Evolutionary conservation across 2,329 filamentous ascomycete genomes (phyloP).

Genomic region (Fusarium drepaniforme): DNA sequence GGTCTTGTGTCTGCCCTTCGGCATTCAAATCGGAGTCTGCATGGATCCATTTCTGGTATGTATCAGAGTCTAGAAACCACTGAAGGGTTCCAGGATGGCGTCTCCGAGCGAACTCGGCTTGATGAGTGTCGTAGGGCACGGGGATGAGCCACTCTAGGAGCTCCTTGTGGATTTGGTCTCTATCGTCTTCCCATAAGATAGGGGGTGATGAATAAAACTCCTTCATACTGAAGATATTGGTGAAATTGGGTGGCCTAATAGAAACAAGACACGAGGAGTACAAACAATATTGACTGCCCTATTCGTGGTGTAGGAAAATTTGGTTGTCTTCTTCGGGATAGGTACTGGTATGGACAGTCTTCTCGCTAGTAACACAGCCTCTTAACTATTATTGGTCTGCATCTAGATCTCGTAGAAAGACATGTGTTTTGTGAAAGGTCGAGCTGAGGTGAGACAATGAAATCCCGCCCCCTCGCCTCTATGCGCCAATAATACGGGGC

Average conservation of each 20-base stretch:
- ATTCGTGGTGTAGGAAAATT: background rate
- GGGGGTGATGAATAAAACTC: background rate
- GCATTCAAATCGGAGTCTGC: background rate
- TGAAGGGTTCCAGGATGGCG: background rate
- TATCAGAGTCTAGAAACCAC: background rate
- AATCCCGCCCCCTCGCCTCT: background rate
- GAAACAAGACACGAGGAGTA: background rate
- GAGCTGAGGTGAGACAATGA: background rate
- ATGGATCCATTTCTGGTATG: background rate
- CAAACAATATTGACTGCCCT: background rate
- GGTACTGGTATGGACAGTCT: background rate
- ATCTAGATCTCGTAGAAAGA: background rate
- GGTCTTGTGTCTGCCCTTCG: background rate
- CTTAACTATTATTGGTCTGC: background rate
- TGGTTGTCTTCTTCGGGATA: background rate
- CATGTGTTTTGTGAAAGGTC: background rate
- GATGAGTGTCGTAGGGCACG: background rate
- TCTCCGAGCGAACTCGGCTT: background rate
- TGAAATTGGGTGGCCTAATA: background rate
- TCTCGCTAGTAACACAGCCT: background rate
- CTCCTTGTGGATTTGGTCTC: background rate
- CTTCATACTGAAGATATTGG: background rate
- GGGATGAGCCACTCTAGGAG: background rate
- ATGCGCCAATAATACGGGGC: background rate
- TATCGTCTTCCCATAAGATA: no score